Evolutionary conservation across 148 eudicot species (phyloP).

Genomic region (Rhododendron williamsianum): DNA sequence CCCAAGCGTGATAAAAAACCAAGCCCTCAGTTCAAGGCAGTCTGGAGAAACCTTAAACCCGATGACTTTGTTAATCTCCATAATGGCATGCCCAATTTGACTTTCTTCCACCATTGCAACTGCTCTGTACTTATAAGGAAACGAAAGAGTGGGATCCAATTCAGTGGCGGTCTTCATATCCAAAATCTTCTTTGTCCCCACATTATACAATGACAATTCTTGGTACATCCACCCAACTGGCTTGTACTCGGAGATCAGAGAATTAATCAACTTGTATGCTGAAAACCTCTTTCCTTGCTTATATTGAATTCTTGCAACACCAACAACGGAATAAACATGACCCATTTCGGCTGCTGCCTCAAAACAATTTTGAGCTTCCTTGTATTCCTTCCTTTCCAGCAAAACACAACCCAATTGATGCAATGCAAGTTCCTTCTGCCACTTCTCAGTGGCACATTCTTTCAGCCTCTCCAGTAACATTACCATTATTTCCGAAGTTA

Average conservation of each 20-base stretch:
- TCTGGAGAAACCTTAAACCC: conserved; percentile 76
- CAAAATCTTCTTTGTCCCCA: conserved; percentile 56
- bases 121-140: conserved; percentile 77
- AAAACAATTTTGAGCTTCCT: conserved; percentile 68
- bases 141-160: conserved; percentile 69
- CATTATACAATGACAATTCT: conserved; percentile 65
- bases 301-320: conserved; percentile 67
- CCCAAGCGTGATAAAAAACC: conserved; percentile 54
- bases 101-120: conserved; percentile 46
- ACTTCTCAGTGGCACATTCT: conserved; percentile 52
- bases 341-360: conserved; percentile 63
- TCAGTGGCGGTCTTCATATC: conserved; percentile 63
- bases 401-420: conserved; percentile 83
- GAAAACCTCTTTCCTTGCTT: conserved; percentile 77
- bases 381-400: conserved; percentile 61
- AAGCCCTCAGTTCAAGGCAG: conserved; percentile 80
- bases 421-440: conserved; percentile 76
- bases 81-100: conserved; percentile 45
- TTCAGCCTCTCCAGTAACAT: conserved; percentile 60
- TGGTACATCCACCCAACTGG: conserved; percentile 96
- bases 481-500: conserved; percentile 46
- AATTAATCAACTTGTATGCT: conserved; percentile 58
- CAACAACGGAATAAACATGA: conserved; percentile 75
- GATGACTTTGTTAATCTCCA: conserved; percentile 61
- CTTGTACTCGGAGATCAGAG: conserved; percentile 44